Conservation (phyloP, 768 basidiomycete species). For the Obba rivulosa region DNA sequence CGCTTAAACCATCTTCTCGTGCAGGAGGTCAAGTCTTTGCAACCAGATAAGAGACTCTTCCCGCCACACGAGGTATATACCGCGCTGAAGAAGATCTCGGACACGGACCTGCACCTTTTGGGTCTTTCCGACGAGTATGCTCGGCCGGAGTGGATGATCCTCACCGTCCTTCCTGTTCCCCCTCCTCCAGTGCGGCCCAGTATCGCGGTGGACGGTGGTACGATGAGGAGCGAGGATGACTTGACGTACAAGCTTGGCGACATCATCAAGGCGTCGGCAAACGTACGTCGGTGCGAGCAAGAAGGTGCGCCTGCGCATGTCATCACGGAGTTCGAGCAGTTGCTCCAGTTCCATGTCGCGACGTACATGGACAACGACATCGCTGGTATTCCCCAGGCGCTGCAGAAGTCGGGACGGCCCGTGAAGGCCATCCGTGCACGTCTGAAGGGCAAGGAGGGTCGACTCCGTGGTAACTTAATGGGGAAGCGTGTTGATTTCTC, state of each 20-base stretch:
- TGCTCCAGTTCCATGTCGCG: constrained; percentile 96
- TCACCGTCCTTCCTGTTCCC: constrained; percentile 95
- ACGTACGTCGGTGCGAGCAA: constrained; percentile 87
- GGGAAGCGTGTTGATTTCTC: constrained; percentile 99
- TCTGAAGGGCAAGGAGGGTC: constrained; percentile 97
- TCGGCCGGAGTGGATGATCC: constrained; percentile 98
- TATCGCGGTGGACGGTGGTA: constrained; percentile 94
- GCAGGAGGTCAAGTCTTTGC: constrained; percentile 74
- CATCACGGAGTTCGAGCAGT: constrained; percentile 91
- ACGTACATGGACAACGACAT: constrained; percentile 99
- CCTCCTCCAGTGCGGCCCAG: constrained; percentile 97
- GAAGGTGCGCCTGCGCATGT: constrained; percentile 97
- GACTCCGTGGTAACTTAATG: constrained; percentile 97
- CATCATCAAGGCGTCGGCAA: constrained; percentile 92
- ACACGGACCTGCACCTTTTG: constrained; percentile 80
- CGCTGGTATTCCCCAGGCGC: constrained; percentile 93
- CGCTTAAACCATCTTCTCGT: constrained; percentile 1
- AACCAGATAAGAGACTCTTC: constrained; percentile 78
- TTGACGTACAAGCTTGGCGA: constrained; percentile 97
- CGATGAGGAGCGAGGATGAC: constrained; percentile 96
- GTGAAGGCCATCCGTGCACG: constrained; percentile 98
- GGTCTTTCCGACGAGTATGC: constrained; percentile 96
- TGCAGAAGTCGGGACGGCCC: constrained; percentile 95
- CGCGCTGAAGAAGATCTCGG: constrained; percentile 93
- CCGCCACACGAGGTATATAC: constrained; percentile 88